A percentile compares a stretch with the other conserved stretches of the same genome.
Evolutionary conservation across 148 eudicot genomes (phyloP).

Genomic region (Drosera capensis): DNA sequence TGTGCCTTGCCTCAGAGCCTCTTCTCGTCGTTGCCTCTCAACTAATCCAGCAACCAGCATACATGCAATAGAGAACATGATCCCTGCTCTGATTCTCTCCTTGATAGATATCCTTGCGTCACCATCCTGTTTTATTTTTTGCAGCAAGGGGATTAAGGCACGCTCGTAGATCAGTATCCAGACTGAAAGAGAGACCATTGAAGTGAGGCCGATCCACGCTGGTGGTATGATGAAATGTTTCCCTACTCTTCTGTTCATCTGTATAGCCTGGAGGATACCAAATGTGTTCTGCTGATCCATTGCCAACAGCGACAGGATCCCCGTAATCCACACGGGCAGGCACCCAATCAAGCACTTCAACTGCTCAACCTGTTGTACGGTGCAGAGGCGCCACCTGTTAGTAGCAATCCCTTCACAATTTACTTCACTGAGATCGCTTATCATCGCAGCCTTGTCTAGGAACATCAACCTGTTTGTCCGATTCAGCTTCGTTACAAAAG

Average conservation of each 20-base stretch:
- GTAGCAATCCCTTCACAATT: constrained; percentile 13
- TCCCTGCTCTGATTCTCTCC: constrained; percentile 34
- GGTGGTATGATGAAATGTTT: constrained; percentile 45
- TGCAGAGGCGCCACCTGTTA: constrained; percentile 47
- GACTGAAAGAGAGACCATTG: constrained; percentile 42
- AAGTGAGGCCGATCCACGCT: constrained; percentile 35
- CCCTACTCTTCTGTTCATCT: constrained; percentile 28
- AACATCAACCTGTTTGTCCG: constrained; percentile 23
- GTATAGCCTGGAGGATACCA: constrained; percentile 57
- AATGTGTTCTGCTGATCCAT: constrained; percentile 67
- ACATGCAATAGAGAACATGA: constrained; percentile 40
- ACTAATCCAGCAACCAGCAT: constrained; percentile 28
- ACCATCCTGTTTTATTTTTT: constrained; percentile 7
- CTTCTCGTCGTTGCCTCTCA: constrained; percentile 28
- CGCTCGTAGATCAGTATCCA: constrained; percentile 53
- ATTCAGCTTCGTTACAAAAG: constrained; percentile 1
- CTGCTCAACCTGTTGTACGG: constrained; percentile 54
- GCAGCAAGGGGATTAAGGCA: constrained; percentile 16
- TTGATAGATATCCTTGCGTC: constrained; percentile 24
- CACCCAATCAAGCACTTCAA: constrained; percentile 46
- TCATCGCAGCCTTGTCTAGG: constrained; percentile 49
- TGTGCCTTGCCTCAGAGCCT: constrained; percentile 21
- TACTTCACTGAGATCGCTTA: constrained; percentile 25
- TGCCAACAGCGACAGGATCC: constrained; percentile 32
- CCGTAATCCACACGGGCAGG: constrained; percentile 50